Evolutionary conservation across 2,329 filamentous ascomycete genomes (phyloP).

Genomic region (Ceratocystis variospora): DNA sequence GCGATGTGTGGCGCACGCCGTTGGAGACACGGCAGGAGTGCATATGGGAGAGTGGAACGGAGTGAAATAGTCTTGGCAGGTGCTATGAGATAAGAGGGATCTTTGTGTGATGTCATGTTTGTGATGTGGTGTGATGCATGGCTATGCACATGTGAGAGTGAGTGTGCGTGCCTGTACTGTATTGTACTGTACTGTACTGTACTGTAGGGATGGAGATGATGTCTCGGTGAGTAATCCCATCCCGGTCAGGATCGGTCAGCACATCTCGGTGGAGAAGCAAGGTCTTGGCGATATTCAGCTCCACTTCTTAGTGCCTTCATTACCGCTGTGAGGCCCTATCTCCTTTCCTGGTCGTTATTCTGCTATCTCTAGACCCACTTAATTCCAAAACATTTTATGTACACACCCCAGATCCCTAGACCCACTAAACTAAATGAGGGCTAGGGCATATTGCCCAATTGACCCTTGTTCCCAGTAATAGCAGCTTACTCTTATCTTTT

Average conservation of each 20-base stretch:
- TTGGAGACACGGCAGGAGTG: conserved; percentile 26
- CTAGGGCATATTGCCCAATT: not conserved
- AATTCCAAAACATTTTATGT: not conserved
- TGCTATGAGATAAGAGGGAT: not conserved
- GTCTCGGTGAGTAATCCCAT: not conserved
- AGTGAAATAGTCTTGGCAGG: not conserved
- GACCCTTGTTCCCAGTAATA: not conserved
- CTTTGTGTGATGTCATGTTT: not conserved
- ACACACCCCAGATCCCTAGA: not conserved
- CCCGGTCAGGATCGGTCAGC: not conserved
- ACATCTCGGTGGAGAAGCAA: not conserved
- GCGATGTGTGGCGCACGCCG: conserved; percentile 30
- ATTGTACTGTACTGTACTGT: too few relatives aligned
- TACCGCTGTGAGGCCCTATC: not conserved
- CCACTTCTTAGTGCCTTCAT: not conserved
- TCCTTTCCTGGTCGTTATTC: not conserved
- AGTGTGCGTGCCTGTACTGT: not conserved
- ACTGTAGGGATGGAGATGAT: not conserved
- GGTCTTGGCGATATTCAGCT: not conserved
- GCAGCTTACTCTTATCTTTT: conserved; percentile 5
- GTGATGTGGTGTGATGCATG: not conserved
- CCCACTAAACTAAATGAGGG: not conserved
- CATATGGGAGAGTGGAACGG: conserved; percentile 4
- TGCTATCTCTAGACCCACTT: not conserved
- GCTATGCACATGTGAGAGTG: not conserved